phyloP scores from a whole-genome alignment of 2,329 filamentous ascomycete genomes.

The Allantophomopsis lycopodina region DNA sequence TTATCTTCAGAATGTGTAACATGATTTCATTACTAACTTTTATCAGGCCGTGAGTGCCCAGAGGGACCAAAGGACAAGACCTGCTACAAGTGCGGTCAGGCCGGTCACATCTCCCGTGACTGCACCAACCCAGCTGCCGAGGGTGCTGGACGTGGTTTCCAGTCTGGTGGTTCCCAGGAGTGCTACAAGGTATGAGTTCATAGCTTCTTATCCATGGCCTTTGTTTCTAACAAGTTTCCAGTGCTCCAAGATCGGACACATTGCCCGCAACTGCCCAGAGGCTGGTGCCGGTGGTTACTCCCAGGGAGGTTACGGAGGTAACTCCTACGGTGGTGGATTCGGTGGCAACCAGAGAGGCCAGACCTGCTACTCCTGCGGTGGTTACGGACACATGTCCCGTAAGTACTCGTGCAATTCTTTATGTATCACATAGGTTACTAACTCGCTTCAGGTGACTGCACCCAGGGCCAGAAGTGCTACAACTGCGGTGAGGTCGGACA shows the following conservation, averaged over 20 bases:
- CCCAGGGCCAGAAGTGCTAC: slow-evolving; percentile 99
- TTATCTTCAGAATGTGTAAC: slow-evolving; percentile 10
- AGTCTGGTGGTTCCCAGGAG: slow-evolving; percentile 40
- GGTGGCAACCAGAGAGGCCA: slow-evolving; percentile 40
- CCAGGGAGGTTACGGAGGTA: slow-evolving; percentile 28
- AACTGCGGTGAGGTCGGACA: slow-evolving; percentile 79
- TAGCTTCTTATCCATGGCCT: neutral
- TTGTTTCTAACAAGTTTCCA: slow-evolving; percentile 16
- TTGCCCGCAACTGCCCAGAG: slow-evolving; percentile 80
- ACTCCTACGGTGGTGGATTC: slow-evolving; percentile 34
- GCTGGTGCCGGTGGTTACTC: slow-evolving; percentile 39
- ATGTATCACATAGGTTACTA: neutral
- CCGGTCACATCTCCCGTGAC: slow-evolving; percentile 86
- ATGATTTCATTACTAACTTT: slow-evolving; percentile 8
- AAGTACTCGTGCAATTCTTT: slow-evolving; percentile 18
- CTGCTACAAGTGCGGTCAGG: slow-evolving; percentile 67
- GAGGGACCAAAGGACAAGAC: slow-evolving; percentile 80
- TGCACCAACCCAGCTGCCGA: slow-evolving; percentile 19
- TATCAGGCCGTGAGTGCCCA: slow-evolving; percentile 72
- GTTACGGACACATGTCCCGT: slow-evolving; percentile 92
- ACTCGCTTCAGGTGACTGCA: slow-evolving; percentile 59
- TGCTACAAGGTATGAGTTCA: slow-evolving; percentile 60
- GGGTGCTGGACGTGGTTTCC: slow-evolving; percentile 13
- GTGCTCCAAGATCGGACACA: slow-evolving; percentile 93
- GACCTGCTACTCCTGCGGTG: slow-evolving; percentile 97